Evolutionary conservation across 495 filamentous ascomycete species (phyloP).

Genomic region (Cenococcum geophilum): DNA sequence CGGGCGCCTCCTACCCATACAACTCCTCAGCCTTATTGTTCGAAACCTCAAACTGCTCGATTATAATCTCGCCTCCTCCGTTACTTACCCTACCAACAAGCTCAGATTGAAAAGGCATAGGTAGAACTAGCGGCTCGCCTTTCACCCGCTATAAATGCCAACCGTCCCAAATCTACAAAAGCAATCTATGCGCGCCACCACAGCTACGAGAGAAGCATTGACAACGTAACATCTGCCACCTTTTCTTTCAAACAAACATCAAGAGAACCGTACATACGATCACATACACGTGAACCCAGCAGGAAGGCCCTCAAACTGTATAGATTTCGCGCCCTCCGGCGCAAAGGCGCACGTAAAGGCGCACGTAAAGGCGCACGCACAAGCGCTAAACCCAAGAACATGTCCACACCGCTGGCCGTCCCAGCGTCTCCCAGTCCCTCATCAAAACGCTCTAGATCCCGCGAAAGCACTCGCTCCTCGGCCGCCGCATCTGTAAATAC

Average conservation of each 20-base stretch:
- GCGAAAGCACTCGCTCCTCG: slow-evolving; percentile 24
- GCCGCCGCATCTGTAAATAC: slow-evolving; percentile 20
- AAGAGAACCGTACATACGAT: neutral
- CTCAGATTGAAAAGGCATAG: too few species aligned
- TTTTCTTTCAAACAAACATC: neutral
- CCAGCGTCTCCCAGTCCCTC: slow-evolving; percentile 25
- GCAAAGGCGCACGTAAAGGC: slow-evolving; percentile 21
- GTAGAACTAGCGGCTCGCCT: too few species aligned
- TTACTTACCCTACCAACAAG: too few species aligned
- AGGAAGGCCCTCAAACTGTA: slow-evolving; percentile 25
- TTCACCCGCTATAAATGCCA: too few species aligned
- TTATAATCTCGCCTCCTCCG: too few species aligned
- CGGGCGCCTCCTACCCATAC: too few species aligned
- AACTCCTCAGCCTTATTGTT: too few species aligned
- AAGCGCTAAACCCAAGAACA: slow-evolving; percentile 13
- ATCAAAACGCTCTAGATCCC: slow-evolving; percentile 32
- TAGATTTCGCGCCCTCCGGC: slow-evolving; percentile 31
- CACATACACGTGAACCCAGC: neutral
- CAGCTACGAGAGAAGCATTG: neutral
- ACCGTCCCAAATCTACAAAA: neutral
- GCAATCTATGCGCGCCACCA: neutral
- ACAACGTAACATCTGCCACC: neutral
- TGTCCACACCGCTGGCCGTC: slow-evolving; percentile 27
- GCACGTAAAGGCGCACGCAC: slow-evolving; percentile 21
- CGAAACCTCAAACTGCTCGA: too few species aligned